Evolutionary conservation across 768 basidiomycete species (phyloP).

Genomic region (Amanita rubescens): DNA sequence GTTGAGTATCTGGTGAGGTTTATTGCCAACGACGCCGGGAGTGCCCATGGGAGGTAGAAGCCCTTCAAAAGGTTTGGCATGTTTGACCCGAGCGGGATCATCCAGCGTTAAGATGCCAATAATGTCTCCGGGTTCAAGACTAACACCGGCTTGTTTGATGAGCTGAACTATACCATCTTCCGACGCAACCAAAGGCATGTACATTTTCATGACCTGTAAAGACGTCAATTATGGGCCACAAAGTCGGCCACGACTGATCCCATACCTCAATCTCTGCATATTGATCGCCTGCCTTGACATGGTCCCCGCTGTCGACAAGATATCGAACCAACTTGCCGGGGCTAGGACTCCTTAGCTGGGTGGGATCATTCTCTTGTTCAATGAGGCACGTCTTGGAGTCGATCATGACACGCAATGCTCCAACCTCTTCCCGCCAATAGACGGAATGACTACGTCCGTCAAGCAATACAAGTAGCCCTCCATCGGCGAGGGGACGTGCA

Average conservation of each 20-base stretch:
- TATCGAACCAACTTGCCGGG: slow-evolving; percentile 95
- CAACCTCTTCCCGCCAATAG: slow-evolving; percentile 98
- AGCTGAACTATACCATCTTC: slow-evolving; percentile 94
- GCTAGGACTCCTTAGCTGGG: slow-evolving; percentile 90
- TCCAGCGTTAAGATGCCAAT: slow-evolving; percentile 95
- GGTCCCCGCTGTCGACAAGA: slow-evolving; percentile 95
- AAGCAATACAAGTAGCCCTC: slow-evolving; percentile 85
- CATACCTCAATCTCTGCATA: slow-evolving; percentile 96
- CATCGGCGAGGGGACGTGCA: slow-evolving; percentile 88
- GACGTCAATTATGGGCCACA: not conserved
- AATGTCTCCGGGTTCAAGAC: slow-evolving; percentile 94
- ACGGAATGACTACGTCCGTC: slow-evolving; percentile 95
- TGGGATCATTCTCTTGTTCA: slow-evolving; percentile 99
- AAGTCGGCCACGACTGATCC: not conserved
- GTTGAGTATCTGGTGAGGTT: slow-evolving; percentile 80
- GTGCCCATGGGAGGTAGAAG: slow-evolving; percentile 83
- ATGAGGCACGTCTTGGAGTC: slow-evolving; percentile 98
- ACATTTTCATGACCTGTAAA: slow-evolving; percentile 94
- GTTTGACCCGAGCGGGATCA: slow-evolving; percentile 93
- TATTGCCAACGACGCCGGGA: slow-evolving; percentile 80
- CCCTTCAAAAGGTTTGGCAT: slow-evolving; percentile 97
- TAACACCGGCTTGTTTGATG: slow-evolving; percentile 97
- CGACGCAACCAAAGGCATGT: slow-evolving; percentile 92
- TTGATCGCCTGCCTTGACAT: slow-evolving; percentile 92
- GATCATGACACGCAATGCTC: slow-evolving; percentile 84